These are phyloP conservation scores for Termitomyces sp. DNA, from an alignment of 1,284 basidiomycete species.

Conservation along the genomic window DNA sequence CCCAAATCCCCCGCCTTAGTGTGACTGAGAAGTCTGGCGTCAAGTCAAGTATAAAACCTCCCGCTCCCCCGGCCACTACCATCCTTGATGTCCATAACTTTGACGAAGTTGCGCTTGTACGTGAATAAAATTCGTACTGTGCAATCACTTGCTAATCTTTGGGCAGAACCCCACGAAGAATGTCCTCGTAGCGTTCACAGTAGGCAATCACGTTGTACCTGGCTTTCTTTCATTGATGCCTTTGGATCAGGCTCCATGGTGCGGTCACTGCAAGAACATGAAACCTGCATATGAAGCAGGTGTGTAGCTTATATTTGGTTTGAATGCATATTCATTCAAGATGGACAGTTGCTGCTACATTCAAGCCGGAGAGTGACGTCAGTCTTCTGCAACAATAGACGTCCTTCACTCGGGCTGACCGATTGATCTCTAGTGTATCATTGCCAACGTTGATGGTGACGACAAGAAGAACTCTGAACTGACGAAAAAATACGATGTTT, in stretches of 20 bases:
- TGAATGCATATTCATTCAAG: conserved; percentile 3
- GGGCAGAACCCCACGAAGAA: conserved; percentile 69
- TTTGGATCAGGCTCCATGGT: conserved; percentile 68
- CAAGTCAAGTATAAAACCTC: conserved; percentile 82
- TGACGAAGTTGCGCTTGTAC: conserved; percentile 67
- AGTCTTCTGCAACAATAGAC: conserved; percentile 20
- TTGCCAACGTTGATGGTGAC: conserved; percentile 91
- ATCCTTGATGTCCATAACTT: conserved; percentile 73
- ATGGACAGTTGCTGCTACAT: conserved; percentile 63
- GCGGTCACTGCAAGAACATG: conserved; percentile 82
- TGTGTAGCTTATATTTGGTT: conserved; percentile 22
- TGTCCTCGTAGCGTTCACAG: conserved; percentile 89
- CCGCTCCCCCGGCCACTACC: conserved; percentile 69
- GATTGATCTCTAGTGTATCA: conserved; percentile 56
- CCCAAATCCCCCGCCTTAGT: conserved; percentile 32
- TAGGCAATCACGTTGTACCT: conserved; percentile 26
- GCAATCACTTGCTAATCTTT: neutral
- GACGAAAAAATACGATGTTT: conserved; percentile 70
- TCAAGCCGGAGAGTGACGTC: conserved; percentile 74
- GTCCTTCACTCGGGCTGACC: neutral
- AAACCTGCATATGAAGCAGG: conserved; percentile 84
- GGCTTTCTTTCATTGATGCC: conserved; percentile 2
- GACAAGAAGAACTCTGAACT: conserved; percentile 75
- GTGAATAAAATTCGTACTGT: conserved; percentile 16
- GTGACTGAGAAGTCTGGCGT: conserved; percentile 73